Base-by-base conservation (phyloP, 768 basidiomycete genomes). In the Podaxis carcinomalis region DNA sequence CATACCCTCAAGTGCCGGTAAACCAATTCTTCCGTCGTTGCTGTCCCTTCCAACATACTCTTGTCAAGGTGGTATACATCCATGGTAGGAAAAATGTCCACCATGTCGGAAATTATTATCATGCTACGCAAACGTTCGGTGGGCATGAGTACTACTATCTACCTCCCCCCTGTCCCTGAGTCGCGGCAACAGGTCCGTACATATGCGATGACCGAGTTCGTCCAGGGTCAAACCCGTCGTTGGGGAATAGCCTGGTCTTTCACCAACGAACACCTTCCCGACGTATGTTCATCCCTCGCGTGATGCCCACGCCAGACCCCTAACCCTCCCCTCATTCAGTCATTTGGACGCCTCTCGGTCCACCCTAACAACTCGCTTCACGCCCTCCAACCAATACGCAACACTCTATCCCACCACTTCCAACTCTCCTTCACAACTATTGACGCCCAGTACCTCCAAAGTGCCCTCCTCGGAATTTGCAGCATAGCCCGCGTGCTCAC, bases 181-280 rank as follows among this genome's bases (percentile, higher is more conserved):
- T 32, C 37, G 10, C 40, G 3, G 14, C 7, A 25, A 28, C 59
- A 97, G 93, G 83, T 98, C 47, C 77, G 83, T 35, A 97, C 97
- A 72, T 98, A 95, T 70, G 90, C 86, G 0, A 77, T 98, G 49
- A 87, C 87, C 0, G 88, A 93, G 65, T 89, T 95, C 50, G 76
- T 88, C 2, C 94, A 94, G 73, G 93, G 95, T 0, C 84, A 88
- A 59, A 98, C 96, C 0, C 81, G 89, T 1, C 83, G 97, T n/a
- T 98, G 95, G 94, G 92, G 88, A 0, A 73, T 98, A 1, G 93
- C 83, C 0, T 98, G 96, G 96, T 94, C 91, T 0, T 86, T 88
- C 57, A 76, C 74, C 1, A 79, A 81, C 28, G 70, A 70, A 13
- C 84, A 85, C 5, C 74, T 97, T 32, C 87, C 92, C 0, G 93